A percentile compares a stretch with the other conserved stretches of the same genome.
Evolutionary conservation across 1,284 basidiomycete genomes (phyloP).

Genomic region (Pseudozyma sp.): DNA sequence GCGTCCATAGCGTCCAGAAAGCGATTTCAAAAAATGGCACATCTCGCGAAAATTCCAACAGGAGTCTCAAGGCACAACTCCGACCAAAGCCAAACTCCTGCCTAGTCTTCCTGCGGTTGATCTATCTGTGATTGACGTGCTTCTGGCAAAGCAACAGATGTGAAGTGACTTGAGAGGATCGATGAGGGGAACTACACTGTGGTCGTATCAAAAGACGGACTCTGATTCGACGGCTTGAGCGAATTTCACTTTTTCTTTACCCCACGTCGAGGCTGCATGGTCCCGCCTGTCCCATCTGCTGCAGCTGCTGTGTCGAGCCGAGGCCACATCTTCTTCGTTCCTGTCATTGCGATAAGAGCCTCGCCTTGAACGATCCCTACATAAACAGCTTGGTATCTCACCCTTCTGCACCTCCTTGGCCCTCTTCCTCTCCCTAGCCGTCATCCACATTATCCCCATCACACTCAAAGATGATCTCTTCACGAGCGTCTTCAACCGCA

Average conservation of each 20-base stretch:
- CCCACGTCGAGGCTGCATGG: conserved; percentile 4
- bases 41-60: not conserved
- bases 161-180: no score
- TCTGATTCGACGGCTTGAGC: conserved; percentile 13
- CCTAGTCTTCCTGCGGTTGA: no score
- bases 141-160: not conserved
- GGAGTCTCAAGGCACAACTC: not conserved
- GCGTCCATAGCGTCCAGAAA: conserved; percentile 4
- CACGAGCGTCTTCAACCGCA: conserved; percentile 16
- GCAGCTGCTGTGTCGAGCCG: no score
- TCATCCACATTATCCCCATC: not conserved
- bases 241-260: not conserved
- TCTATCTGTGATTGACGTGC: not conserved
- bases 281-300: not conserved
- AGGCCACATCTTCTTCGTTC: not conserved
- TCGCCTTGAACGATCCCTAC: not conserved
- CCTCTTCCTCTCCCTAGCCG: not conserved
- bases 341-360: not conserved
- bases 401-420: not conserved
- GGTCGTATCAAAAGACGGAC: conserved; percentile 9
- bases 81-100: not conserved
- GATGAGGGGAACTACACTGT: no score
- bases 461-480: conserved; percentile 23
- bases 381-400: not conserved
- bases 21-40: not conserved